Percentiles rank a stretch among this genome's conserved stretches.
Conservation (phyloP, 2,329 filamentous ascomycete species). For the Aspergillus felis region DNA sequence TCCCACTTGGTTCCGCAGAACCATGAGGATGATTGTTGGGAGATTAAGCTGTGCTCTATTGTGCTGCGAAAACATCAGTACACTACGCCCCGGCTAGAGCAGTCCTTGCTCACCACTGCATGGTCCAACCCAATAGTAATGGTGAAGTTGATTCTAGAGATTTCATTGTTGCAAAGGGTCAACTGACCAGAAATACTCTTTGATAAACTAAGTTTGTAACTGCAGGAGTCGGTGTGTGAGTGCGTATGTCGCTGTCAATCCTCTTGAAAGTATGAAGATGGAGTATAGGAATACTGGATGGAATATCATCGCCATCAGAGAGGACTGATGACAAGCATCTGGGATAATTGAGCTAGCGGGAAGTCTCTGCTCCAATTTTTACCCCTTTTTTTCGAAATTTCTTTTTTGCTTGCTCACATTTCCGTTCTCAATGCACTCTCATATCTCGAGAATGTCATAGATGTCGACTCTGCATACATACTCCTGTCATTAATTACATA, state of each 20-base stretch:
- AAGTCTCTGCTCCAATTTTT: neutral
- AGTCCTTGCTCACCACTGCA: neutral
- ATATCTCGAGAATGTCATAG: neutral
- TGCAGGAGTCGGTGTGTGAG: neutral
- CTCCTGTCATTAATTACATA: no score
- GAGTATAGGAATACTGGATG: neutral
- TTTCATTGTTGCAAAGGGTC: neutral
- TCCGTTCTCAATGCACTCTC: neutral
- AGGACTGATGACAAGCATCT: neutral
- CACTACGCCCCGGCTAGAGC: neutral
- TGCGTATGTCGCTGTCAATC: neutral
- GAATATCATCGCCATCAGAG: neutral
- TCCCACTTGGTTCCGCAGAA: neutral
- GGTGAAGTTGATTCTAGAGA: neutral
- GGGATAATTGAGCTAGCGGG: neutral
- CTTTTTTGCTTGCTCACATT: neutral
- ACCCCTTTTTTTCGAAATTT: neutral
- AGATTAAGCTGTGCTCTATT: neutral
- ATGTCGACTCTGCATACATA: no score
- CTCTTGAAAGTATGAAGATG: neutral
- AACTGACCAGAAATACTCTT: neutral
- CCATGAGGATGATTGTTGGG: neutral
- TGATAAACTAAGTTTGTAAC: neutral
- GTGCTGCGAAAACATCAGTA: neutral
- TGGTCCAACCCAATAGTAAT: neutral